These are phyloP conservation scores for Simplicillium sp. DNA, from an alignment of 2,329 filamentous ascomycete genomes.

Conservation along the genomic window DNA sequence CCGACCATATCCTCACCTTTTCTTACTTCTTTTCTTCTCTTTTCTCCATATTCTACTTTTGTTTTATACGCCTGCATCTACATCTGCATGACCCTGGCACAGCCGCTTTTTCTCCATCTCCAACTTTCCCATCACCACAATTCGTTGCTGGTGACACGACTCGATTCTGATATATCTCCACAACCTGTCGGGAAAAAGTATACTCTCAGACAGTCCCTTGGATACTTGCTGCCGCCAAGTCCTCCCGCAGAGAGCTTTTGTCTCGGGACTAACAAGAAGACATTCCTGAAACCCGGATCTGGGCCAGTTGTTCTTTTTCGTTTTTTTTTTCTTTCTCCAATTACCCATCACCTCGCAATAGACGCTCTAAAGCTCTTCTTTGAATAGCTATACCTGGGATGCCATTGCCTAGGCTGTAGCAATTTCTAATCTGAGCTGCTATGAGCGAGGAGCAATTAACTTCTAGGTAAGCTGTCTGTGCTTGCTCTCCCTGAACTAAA, in stretches of 20 bases:
- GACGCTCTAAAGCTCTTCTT: background rate
- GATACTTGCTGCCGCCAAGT: too few relatives aligned
- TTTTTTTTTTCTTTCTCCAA: too few relatives aligned
- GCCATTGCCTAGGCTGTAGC: slow-evolving; percentile 2
- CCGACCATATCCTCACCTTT: background rate
- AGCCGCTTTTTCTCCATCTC: background rate
- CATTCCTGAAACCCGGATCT: too few relatives aligned
- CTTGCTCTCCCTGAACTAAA: slow-evolving; percentile 4
- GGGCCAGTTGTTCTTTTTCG: too few relatives aligned
- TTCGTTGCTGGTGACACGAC: background rate
- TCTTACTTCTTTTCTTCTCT: background rate
- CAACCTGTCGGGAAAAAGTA: background rate
- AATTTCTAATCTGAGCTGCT: slow-evolving; percentile 30
- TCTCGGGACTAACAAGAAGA: too few relatives aligned
- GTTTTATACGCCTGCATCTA: background rate
- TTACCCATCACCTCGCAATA: background rate
- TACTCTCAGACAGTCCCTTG: background rate
- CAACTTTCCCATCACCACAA: background rate
- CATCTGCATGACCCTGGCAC: background rate
- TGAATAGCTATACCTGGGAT: slow-evolving; percentile 2
- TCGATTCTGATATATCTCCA: background rate
- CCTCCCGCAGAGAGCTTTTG: too few relatives aligned
- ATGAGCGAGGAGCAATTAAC: slow-evolving; percentile 52
- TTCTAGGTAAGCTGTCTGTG: slow-evolving; percentile 30
- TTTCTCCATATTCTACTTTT: background rate